phyloP scores from a whole-genome alignment of 2,329 filamentous ascomycete genomes.

The Aureobasidium lini region DNA sequence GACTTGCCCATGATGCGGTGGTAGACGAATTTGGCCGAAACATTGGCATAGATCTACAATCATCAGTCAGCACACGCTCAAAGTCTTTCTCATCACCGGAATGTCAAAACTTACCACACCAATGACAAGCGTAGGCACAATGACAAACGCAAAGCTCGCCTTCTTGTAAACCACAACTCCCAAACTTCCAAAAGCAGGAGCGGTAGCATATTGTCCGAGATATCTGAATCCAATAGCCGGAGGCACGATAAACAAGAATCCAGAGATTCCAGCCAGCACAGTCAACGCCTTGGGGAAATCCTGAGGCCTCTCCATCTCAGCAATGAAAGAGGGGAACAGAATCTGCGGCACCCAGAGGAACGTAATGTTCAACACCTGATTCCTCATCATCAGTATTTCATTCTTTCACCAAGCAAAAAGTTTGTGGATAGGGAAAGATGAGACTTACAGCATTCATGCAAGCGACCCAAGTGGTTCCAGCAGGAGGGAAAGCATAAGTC shows the following conservation, averaged over 20 bases:
- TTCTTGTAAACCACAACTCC: conserved; percentile 41
- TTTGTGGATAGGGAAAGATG: no score
- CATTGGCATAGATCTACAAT: conserved; percentile 40
- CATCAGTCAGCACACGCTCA: neutral
- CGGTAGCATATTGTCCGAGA: conserved; percentile 43
- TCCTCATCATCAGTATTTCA: no score
- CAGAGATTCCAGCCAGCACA: conserved; percentile 38
- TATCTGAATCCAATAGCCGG: conserved; percentile 43
- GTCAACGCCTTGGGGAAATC: conserved; percentile 46
- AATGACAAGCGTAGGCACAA: conserved; percentile 43
- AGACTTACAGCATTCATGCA: conserved; percentile 41
- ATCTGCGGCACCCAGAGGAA: conserved; percentile 47
- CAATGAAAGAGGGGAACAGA: conserved; percentile 45
- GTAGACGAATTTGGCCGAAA: conserved; percentile 42
- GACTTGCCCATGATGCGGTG: conserved; percentile 37
- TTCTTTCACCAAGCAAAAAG: no score
- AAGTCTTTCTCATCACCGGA: neutral
- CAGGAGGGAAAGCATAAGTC: conserved; percentile 42
- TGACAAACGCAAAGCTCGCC: conserved; percentile 44
- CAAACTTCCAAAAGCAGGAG: conserved; percentile 43
- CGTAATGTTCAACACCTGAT: conserved; percentile 35
- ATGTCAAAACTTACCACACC: conserved; percentile 26
- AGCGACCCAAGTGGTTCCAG: conserved; percentile 40
- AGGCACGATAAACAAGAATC: conserved; percentile 43
- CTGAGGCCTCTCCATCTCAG: conserved; percentile 43